Evolutionary conservation across 306 rosid genomes (phyloP), one percentile per base, ranked within the genome.

Genomic region (Medicago arabica): DNA sequence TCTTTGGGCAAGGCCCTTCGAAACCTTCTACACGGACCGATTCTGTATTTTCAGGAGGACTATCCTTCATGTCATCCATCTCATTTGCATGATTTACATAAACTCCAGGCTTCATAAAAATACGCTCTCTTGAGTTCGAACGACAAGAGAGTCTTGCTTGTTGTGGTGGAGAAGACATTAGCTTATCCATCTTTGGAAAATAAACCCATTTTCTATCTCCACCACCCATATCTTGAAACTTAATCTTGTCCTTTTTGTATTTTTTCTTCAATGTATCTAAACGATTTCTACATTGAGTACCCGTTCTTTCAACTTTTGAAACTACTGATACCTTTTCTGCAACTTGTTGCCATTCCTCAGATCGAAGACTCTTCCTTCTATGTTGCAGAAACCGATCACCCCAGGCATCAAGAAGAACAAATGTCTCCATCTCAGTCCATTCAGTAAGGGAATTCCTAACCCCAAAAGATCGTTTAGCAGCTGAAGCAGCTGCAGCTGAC

Each of bases 301-400:
- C 96, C 5, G 94, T 89, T 83, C 88, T 91, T 50, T 89, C 92
- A 43, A 87, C 55, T 73, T 88, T 89, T 25, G 97, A 93, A 64
- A 88, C 90, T 82, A 88, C 88, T 2, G 92, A 87, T 12, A 93
- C 98, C 85, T 85, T 88, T 63, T 89, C 96, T 3, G 97, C 92
- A 70, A 93, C 97, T 84, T 91, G 90, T 77, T 88, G 91, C 98
- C 98, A 93, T 74, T 93, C 98, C 82, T 93, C 97, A 19, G 88
- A 84, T 75, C 97, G 86, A 65, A 93, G 96, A 65, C 97, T 93
- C 88, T 91, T 93, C 86, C 93, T 93, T 50, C 91, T 94, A 49
- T 81, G 91, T 63, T 83, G 96, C 70, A 93, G 88, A 87, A 93
- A 91, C 77, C 86, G 86, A 44, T 89, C 87, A 21, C 97, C 98